Evolutionary conservation across 2,329 filamentous ascomycete species (phyloP).

Genomic region (Diaporthe vexans): DNA sequence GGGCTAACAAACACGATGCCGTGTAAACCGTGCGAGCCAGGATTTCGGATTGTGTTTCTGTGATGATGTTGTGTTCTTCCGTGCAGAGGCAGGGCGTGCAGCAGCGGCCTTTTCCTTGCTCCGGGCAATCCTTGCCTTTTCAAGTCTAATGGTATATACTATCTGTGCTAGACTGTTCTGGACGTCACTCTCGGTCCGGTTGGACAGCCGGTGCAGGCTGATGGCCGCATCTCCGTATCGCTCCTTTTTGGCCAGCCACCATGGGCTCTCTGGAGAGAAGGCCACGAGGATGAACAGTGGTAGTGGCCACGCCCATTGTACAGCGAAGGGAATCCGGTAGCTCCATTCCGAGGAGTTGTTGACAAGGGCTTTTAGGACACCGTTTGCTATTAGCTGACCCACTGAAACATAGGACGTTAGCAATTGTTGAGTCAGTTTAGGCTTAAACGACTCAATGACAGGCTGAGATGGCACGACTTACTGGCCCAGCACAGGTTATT

Average conservation of each 20-base stretch:
- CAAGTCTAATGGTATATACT: conserved; percentile 32
- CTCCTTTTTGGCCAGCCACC: conserved; percentile 57
- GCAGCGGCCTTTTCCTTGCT: conserved; percentile 25
- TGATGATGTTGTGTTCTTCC: conserved; percentile 6
- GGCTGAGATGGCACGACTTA: neutral
- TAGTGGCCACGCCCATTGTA: conserved; percentile 59
- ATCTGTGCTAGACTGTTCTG: conserved; percentile 32
- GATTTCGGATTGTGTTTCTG: conserved; percentile 6
- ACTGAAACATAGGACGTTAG: neutral
- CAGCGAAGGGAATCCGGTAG: conserved; percentile 54
- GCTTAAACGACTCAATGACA: no score
- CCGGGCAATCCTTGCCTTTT: conserved; percentile 37
- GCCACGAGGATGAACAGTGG: conserved; percentile 54
- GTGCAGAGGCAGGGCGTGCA: conserved; percentile 24
- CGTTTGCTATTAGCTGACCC: conserved; percentile 57
- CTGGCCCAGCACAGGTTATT: conserved; percentile 36
- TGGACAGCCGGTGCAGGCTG: conserved; percentile 56
- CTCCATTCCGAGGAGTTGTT: conserved; percentile 52
- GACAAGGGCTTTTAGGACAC: conserved; percentile 55
- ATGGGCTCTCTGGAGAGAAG: conserved; percentile 60
- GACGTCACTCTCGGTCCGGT: conserved; percentile 37
- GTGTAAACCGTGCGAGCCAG: conserved; percentile 27
- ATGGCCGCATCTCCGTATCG: conserved; percentile 53
- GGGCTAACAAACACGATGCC: conserved; percentile 35
- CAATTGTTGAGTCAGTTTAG: neutral